Base-by-base conservation (phyloP, 371 early-diverging fungal species). In the Mucor sp. region DNA sequence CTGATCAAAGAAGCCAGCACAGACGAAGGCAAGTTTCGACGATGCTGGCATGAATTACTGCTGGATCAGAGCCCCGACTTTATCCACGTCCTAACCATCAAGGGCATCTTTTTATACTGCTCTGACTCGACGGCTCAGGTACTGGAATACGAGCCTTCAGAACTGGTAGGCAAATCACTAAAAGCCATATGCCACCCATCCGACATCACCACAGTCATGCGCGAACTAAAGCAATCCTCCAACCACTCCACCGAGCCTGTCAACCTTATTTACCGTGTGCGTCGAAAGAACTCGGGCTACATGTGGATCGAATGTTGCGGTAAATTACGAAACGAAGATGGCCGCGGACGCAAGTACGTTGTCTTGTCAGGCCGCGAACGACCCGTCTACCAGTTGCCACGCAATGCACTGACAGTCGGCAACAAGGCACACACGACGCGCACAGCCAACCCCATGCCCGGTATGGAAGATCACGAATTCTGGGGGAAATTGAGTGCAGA, bases 401-500 rank as follows among this genome's bases (percentile, higher is more conserved):
- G 59, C 0, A 60, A 30, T 43, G 71, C 64, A 17, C 39, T 72
- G 17, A 14, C 68, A 0, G 59, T 75, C 8, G 74, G 74, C 17
- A 71, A 70, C 7, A 67, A 60, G 21, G 57, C 69, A 0, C 74
- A 70, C 19, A 37, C 35, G 9, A 48, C 43, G 9, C 59, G 39
- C 23, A 48, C 33, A 9, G 37, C 32, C 23, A 32, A 50, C 21
- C 9, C 30, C n/a, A 43, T 44, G 4, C 25, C 60, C 25, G 87
- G 82, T 70, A 30, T 67, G 58, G 68, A 74, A 25, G 74, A 80
- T 58, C 66, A 73, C 30, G 87, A 86, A 60, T 80, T 87, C 21
- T 92, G 93, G 93, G 75, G 80, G 6, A 90, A 88, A 61, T 48
- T 91, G 0, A 84, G 87, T 32, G 58, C 71, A 1, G 87, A 88